phyloP scores from a whole-genome alignment of 2,329 filamentous ascomycete genomes.

The Beauveria pseudobassiana region DNA sequence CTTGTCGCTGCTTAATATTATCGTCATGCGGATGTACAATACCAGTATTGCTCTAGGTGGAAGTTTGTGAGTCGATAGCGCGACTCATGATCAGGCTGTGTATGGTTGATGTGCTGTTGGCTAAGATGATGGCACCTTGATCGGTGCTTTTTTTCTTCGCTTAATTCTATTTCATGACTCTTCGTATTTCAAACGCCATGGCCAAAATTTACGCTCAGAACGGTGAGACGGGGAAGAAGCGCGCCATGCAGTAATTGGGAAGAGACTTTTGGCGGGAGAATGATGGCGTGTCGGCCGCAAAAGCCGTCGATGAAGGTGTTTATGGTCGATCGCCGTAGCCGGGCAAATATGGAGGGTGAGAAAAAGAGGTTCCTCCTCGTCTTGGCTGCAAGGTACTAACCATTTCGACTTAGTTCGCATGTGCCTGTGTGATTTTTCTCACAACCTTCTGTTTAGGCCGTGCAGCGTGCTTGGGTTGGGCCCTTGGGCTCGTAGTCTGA shows the following conservation, averaged over 20 bases:
- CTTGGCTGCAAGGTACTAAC: no score
- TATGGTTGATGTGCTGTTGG: not conserved
- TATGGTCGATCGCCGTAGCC: constrained; percentile 8
- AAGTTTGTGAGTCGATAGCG: not conserved
- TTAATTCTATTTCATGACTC: not conserved
- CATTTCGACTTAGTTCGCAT: not conserved
- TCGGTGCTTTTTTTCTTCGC: not conserved
- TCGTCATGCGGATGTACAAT: not conserved
- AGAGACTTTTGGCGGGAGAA: not conserved
- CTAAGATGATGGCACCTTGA: not conserved
- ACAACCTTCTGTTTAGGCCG: no score
- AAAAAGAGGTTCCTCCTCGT: not conserved
- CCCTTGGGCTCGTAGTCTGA: no score
- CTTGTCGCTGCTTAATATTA: not conserved
- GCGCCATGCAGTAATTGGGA: not conserved
- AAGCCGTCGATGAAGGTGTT: constrained; percentile 7
- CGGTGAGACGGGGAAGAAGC: not conserved
- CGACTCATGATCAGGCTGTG: not conserved
- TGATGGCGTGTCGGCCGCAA: not conserved
- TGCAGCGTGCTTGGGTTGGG: no score
- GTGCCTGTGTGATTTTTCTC: not conserved
- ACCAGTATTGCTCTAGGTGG: not conserved
- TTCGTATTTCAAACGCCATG: not conserved
- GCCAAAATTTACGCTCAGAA: not conserved
- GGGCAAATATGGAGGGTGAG: not conserved